These are phyloP conservation scores for Mycena haematopus DNA, from an alignment of 768 basidiomycete genomes.

Conservation along the genomic window DNA sequence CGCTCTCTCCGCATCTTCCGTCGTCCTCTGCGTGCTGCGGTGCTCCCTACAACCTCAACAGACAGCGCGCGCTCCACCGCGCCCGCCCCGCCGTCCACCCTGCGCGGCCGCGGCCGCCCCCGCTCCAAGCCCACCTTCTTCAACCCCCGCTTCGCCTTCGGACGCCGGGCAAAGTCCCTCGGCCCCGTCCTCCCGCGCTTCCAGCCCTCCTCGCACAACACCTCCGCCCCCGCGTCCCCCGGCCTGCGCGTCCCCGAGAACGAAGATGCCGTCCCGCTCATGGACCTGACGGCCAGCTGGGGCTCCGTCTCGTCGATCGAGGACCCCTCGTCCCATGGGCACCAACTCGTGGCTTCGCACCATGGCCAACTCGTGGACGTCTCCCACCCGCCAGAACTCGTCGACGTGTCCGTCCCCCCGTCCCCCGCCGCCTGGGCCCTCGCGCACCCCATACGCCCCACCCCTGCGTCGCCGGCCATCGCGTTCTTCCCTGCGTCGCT, in stretches of 20 bases:
- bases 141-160: no score
- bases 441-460: slow-evolving; percentile 7
- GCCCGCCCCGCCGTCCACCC: no score
- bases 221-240: neutral
- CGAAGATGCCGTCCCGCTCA: slow-evolving; percentile 12
- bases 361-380: slow-evolving; percentile 8
- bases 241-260: neutral
- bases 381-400: neutral
- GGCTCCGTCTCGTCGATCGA: slow-evolving; percentile 1
- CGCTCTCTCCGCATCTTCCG: no score
- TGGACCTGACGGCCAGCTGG: slow-evolving; percentile 7
- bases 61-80: no score
- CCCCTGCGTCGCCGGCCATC: neutral
- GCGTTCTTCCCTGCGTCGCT: neutral
- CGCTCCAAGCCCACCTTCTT: no score
- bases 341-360: neutral
- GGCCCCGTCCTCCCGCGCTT: slow-evolving; percentile 18
- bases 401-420: slow-evolving; percentile 25
- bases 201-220: neutral
- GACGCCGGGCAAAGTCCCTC: no score
- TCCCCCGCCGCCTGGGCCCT: slow-evolving; percentile 22
- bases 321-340: neutral
- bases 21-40: no score
- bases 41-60: no score
- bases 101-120: no score